These are phyloP conservation scores for Salix dunnii DNA, from an alignment of 345 rosid species.

Conservation along the genomic window DNA sequence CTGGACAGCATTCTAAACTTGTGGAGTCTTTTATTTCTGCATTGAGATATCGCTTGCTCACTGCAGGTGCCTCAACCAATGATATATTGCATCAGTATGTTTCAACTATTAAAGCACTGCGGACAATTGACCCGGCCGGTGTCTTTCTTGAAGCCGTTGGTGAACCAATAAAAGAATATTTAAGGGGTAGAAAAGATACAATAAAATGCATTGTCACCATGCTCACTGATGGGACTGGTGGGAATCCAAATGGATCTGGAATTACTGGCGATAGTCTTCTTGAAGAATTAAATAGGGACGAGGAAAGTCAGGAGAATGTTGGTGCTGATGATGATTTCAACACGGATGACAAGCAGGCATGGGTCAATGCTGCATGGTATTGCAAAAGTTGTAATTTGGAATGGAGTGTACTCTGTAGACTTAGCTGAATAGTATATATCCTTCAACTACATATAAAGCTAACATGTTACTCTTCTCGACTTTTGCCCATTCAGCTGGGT, in stretches of 20 bases:
- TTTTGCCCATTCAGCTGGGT: conserved; percentile 69
- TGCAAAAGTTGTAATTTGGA: conserved; percentile 2
- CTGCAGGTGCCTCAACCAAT: conserved; percentile 99
- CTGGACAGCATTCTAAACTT: conserved; percentile 91
- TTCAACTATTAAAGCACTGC: conserved; percentile 90
- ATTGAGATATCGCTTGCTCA: conserved; percentile 77
- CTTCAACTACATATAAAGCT: background rate
- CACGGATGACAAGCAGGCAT: conserved; percentile 84
- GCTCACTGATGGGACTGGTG: conserved; percentile 93
- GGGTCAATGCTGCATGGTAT: conserved; percentile 72
- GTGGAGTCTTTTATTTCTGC: conserved; percentile 91
- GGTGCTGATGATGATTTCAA: conserved; percentile 72
- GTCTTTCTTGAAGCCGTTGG: conserved; percentile 94
- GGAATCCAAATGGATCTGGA: conserved; percentile 77
- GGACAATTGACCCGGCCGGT: conserved; percentile 91
- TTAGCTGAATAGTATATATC: background rate
- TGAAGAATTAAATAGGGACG: conserved; percentile 92
- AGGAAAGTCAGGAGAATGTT: conserved; percentile 69
- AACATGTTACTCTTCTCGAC: conserved; percentile 13
- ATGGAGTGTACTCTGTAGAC: background rate
- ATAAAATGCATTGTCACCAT: conserved; percentile 94
- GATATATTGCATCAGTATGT: conserved; percentile 97
- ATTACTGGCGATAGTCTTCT: conserved; percentile 94
- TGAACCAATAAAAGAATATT: conserved; percentile 91
- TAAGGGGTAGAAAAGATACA: conserved; percentile 90